These are phyloP conservation scores for Hirschfeldia incana DNA, from an alignment of 345 rosid species.

Conservation along the genomic window DNA sequence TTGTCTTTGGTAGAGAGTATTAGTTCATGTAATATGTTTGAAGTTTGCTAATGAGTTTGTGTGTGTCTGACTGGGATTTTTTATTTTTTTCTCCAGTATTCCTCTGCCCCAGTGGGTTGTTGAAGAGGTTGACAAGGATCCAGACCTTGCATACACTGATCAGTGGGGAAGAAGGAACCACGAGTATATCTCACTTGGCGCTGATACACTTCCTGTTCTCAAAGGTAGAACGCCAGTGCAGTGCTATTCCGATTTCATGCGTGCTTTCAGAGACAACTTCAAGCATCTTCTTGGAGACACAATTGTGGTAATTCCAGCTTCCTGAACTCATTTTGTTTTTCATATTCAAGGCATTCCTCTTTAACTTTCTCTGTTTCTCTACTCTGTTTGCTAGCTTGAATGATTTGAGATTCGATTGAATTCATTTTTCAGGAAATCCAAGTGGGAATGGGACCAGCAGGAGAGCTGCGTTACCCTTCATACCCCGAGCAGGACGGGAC, in stretches of 20 bases:
- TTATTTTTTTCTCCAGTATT: constrained; percentile 48
- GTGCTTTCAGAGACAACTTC: constrained; percentile 85
- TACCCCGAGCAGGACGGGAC: constrained; percentile 84
- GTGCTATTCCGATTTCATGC: constrained; percentile 93
- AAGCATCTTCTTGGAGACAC: constrained; percentile 78
- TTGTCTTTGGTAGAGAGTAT: not conserved
- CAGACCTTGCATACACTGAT: constrained; percentile 90
- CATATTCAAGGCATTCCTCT: not conserved
- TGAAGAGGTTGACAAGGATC: constrained; percentile 75
- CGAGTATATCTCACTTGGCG: constrained; percentile 86
- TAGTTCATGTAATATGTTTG: not conserved
- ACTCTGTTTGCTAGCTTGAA: not conserved
- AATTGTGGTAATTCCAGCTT: constrained; percentile 65
- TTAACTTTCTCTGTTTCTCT: not conserved
- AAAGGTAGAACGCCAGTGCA: constrained; percentile 91
- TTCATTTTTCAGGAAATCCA: constrained; percentile 73
- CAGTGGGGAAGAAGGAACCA: constrained; percentile 98
- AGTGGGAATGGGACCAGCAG: constrained; percentile 99
- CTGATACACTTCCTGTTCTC: constrained; percentile 83
- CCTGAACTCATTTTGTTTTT: not conserved
- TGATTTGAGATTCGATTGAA: not conserved
- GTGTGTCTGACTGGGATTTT: constrained; percentile 11
- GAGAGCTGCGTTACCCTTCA: constrained; percentile 92
- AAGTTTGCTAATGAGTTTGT: not conserved
- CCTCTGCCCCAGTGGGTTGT: constrained; percentile 86